Base-by-base conservation (phyloP, 345 rosid genomes). In the Draba incana region DNA sequence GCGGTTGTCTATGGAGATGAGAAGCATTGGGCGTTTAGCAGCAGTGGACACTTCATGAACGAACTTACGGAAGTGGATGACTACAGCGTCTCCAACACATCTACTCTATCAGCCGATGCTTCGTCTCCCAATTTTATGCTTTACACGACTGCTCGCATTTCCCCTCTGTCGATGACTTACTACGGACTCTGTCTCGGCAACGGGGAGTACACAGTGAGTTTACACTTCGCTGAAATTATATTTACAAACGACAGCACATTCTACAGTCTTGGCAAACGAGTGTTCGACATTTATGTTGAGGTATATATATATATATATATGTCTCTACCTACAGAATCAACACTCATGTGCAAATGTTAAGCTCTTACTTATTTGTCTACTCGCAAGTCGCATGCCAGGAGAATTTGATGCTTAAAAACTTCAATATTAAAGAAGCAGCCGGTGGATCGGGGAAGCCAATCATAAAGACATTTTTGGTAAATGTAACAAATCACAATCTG, bases 281-380 rank as follows among this genome's bases (percentile, higher is more conserved):
- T 85, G 31, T 89, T 87, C 11, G 85, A 89, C 76, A 85, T 85
- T 41, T 87, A 85, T 62, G 76, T 85, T 38, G 93, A 87, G 93
- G 91, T 89, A 74, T 33, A 5, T 31, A 1, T 5, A 0, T 31
- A 6, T 1, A 5, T 31, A 31, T 31, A 31, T 31, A 5, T 51
- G 31, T 49, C 6, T 30, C 6, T 53, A 9, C 1, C 20, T 20
- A 20, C 20, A 8, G 14, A 24, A 35, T 38, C 48, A 3, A 33
- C 14, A 31, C 11, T 30, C 10, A 23, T 24, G 4, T 50, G 8
- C n/a, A 25, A 8, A 33, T 44, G 27, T 16, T 23, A 42, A 46
- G 46, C 42, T 1, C 1, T 24, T 2, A 24, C 41, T 11, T n/a
- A 23, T 11, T 43, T 41, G 28, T 39, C 49, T 59, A 12, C 9